Evolutionary conservation across 2,329 filamentous ascomycete genomes (phyloP).

Genomic region (Xylaria sp.): DNA sequence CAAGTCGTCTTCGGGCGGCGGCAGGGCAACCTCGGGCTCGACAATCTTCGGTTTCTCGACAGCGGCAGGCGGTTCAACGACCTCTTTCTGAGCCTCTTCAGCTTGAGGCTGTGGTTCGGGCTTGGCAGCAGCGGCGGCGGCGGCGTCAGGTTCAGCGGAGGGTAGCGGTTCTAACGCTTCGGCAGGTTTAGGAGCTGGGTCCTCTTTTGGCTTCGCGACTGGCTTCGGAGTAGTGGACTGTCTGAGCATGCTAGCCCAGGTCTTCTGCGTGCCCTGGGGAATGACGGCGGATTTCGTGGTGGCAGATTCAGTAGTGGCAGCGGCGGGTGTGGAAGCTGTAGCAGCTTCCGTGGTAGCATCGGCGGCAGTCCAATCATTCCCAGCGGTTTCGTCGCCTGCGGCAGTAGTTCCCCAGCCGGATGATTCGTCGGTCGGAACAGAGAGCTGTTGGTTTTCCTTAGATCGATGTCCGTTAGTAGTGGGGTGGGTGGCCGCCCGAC

Average conservation of each 20-base stretch:
- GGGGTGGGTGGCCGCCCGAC: conserved; percentile 63
- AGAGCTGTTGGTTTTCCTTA: conserved; percentile 60
- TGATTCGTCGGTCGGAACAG: conserved; percentile 72
- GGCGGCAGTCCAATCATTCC: conserved; percentile 49
- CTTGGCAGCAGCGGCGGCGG: conserved; percentile 40
- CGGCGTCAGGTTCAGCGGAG: conserved; percentile 44
- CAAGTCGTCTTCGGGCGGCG: conserved; percentile 77
- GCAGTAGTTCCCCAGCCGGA: conserved; percentile 59
- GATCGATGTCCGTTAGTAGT: conserved; percentile 64
- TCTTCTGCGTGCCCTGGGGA: conserved; percentile 53
- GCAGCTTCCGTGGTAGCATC: conserved; percentile 37
- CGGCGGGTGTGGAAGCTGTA: conserved; percentile 34
- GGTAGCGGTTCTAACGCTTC: conserved; percentile 51
- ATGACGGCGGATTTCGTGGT: conserved; percentile 37
- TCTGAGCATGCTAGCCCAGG: conserved; percentile 77
- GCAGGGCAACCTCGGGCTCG: conserved; percentile 59
- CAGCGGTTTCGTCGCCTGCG: conserved; percentile 43
- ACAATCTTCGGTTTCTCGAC: conserved; percentile 45
- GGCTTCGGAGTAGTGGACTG: conserved; percentile 61
- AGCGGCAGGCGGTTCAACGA: conserved; percentile 32
- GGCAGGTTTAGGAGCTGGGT: conserved; percentile 49
- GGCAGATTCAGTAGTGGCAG: conserved; percentile 40
- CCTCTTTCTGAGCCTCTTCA: conserved; percentile 40
- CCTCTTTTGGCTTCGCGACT: conserved; percentile 56
- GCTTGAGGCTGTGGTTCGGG: conserved; percentile 44